Evolutionary conservation across 2,329 filamentous ascomycete genomes (phyloP), one percentile per base, ranked within the genome.

Genomic region (Fusarium burgessii): DNA sequence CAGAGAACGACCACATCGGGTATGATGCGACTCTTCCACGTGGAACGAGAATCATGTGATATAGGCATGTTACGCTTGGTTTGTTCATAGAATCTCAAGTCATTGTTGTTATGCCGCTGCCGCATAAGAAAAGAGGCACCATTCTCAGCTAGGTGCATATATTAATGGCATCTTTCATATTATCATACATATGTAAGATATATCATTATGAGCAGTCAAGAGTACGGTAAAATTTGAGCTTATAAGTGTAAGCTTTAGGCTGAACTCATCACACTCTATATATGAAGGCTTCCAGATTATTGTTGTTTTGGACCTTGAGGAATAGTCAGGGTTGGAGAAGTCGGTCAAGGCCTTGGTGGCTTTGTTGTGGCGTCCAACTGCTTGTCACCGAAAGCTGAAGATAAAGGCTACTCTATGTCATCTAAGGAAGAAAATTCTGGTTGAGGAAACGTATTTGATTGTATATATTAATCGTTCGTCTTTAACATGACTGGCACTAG

Each of bases 351-450:
- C n/a, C 27, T 17, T 9, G 25, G 27, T 13, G 25, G n/a, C 13
- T 46, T 20, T 29, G 29, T 32, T 47, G 13, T 20, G 18, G n/a
- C 27, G 29, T 6, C 13, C 14, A 25, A 18, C 25, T 10, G 14
- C 43, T 47, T 47, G 18, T 29, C 6, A 15, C 18, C 10, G 25
- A 15, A 46, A 29, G 25, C 10, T 47, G 25, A n/a, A 47, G 27
- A n/a, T 29, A 20, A n/a, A 29, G 7, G n/a, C 8, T 47, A 46
- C 8, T 43, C 43, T 15, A 47, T 47, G 18, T 56, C 20, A 72
- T 92, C 91, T 68, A 89, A 50, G 2, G 89, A 45, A 18, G 12
- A 33, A 17, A 11, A 13, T 29, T 23, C 5, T 23, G 23, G 23
- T 23, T 23, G 23, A 23, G 23, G 23, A 23, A 23, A 23, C 23